Evolutionary conservation across 805 yeast genomes (phyloP), one percentile per base, ranked within the genome.

Genomic region (Wickerhamiella azymoides): DNA sequence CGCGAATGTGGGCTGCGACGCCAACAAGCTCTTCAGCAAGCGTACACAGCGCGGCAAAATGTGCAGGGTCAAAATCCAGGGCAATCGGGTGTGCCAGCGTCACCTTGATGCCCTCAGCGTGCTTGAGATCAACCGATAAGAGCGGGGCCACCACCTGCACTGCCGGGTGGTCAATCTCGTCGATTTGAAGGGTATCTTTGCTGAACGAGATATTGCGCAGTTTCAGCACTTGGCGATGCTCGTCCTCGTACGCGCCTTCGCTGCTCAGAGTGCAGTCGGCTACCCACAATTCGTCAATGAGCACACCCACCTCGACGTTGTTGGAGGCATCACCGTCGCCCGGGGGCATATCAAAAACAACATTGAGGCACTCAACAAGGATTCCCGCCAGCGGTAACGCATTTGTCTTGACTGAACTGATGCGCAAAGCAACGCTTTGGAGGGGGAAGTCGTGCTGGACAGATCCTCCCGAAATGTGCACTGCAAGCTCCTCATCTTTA

Each of bases 81-180:
- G 46, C 14, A 6, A 46, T 32, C 11, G 49, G 49, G 17, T 46
- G 44, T 16, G 40, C 36, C 6, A 46, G 44, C 21, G 40, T 36
- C 6, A 46, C 17, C 13, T 14, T 21, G 10, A 40, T 21, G 7
- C 8, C 11, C 14, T 37, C 17, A 1, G 10, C 8, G 7, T 25
- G 26, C 16, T 14, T 38, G 9, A 40, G n/a, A 5, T 19, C 19
- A 7, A 40, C 41, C 37, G 21, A 10, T 2, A 52, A 35, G 2
- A 52, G 30, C 1, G 58, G 58, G 5, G 45, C 36, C 2, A 43
- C 21, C 2, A 50, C 41, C 5, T 41, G 40, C n/a, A 53, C 40
- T 3, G 47, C 55, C 1, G 50, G 50, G 8, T 43, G 27, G 7
- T 30, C 39, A 9, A 53, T 21, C 3, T 28, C 16, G 1, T 36